A percentile compares a stretch with the other conserved stretches of the same genome.
Conservation (phyloP, 2,329 filamentous ascomycete genomes). For the Sporothrix variecibatus region DNA sequence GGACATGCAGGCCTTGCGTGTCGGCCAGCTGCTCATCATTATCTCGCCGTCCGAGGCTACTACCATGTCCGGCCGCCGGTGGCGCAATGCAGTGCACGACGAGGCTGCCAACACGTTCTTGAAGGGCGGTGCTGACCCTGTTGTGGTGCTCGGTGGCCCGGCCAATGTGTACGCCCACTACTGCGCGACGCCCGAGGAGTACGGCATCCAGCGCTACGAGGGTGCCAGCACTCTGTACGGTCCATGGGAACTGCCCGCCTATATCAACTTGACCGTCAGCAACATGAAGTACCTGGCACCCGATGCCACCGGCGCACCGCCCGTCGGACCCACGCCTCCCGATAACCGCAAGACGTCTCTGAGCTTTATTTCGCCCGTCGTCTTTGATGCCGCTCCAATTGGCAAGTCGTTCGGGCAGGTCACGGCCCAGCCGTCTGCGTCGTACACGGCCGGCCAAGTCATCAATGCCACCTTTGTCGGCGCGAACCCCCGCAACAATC, state of each 20-base stretch:
- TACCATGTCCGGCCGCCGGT: conserved; percentile 87
- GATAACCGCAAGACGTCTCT: conserved; percentile 76
- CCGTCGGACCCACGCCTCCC: conserved; percentile 67
- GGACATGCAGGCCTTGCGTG: conserved; percentile 79
- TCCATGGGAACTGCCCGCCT: conserved; percentile 77
- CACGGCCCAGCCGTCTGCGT: conserved; percentile 51
- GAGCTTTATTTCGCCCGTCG: conserved; percentile 77
- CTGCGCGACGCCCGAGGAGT: conserved; percentile 78
- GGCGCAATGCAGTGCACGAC: conserved; percentile 68
- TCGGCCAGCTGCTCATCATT: conserved; percentile 82
- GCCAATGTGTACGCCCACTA: conserved; percentile 91
- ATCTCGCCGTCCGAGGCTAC: conserved; percentile 86
- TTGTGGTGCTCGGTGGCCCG: conserved; percentile 85
- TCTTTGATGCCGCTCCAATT: conserved; percentile 68
- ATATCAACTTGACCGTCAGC: conserved; percentile 80
- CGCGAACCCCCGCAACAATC: conserved; percentile 85
- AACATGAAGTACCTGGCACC: conserved; percentile 67
- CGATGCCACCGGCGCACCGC: conserved; percentile 45
- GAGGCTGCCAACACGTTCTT: conserved; percentile 49
- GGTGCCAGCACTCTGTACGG: conserved; percentile 92
- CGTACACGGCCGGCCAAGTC: conserved; percentile 58
- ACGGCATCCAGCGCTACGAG: conserved; percentile 73
- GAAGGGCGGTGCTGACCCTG: conserved; percentile 50
- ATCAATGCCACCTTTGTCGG: conserved; percentile 74
- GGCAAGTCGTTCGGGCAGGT: conserved; percentile 70